Evolutionary conservation across 352 stramenopile genomes (phyloP), one percentile per base, ranked within the genome.

Genomic region (Globisporangium nodosum): DNA sequence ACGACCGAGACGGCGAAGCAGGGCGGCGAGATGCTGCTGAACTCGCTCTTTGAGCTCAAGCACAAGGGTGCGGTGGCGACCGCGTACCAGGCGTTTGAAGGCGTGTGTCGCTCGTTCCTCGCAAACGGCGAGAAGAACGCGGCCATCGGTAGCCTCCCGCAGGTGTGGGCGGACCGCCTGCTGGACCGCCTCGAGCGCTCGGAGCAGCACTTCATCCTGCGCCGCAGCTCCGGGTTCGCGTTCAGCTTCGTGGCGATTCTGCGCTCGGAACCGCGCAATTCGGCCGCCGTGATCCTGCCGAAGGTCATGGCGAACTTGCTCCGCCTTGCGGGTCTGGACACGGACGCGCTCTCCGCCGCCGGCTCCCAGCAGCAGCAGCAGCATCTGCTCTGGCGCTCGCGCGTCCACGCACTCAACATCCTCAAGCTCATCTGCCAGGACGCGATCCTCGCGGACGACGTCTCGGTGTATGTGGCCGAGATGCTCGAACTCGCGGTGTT

Each of bases 361-460:
- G 43, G 49, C 11, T 49, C 27, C 27, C 9, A 59, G 11, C 64
- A 75, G 30, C 57, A 78, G 16, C 55, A 77, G 11, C 71, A 85
- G 33, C 81, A 91, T 59, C 66, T 73, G 51, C 60, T 78, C 42
- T 91, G 80, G 84, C 82, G 85, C 33, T 82, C 78, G 35, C 81
- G 78, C 24, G 86, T 97, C 24, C 87, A 96, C 46, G 80, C 86
- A 16, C 70, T 96, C 18, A 97, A 97, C 60, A 94, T 97, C 50
- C 71, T 97, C 49, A 94, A 95, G 65, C 70, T 96, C n/a, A 81
- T 96, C 54, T 93, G 85, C 35, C 77, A 95, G 61, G 89, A 97
- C 61, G 87, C 80, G 42, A 78, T 94, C 21, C 72, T 97, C 24
- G 80, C 86, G 5, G 83, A 94, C 49, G 89, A 97, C 52, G 73